Base-by-base conservation (phyloP, 2,329 filamentous ascomycete species). In the Teratosphaeria pseudoeucalypti region DNA sequence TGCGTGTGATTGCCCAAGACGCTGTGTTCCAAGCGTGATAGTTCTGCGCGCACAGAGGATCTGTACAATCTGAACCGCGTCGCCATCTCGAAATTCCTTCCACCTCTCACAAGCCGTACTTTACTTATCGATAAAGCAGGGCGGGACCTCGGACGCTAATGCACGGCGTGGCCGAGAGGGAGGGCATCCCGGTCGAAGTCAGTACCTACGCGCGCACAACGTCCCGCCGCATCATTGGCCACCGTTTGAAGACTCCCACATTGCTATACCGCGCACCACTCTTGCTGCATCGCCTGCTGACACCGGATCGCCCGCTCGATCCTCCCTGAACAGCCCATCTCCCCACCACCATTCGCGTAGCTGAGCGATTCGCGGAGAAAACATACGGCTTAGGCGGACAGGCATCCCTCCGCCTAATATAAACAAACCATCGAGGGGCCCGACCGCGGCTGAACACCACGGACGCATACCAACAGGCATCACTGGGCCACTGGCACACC, bases 1-100 rank as follows among this genome's bases (percentile, higher is more conserved):
- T 56, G 55, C 26, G 60, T 58, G 61, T 58, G 61, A 66, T 66
- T 67, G 65, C 64, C 66, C 66, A 64, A 66, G 62, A 64, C 65
- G 63, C 66, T 61, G 29, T 63, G 39, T 59, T 64, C 56, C 55
- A 60, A 57, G 62, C 61, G 65, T 62, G 64, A 68, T 52, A 59
- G 58, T 55, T 58, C 52, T 60, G 60, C 64, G 63, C 61, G 61
- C 61, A 61, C 61, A 56, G 54, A 19, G 16, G 19, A 49, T 19
- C 6, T 19, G 9, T 6, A n/a, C 16, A 6, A 23, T 16, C 1
- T 43, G 11, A 43, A 43, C 3, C 37, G 9, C 37, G 16, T 43
- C 37, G 2, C 5, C 12, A 43, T n/a, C 16, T 43, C 12, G 16
- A 14, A 39, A 12, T 39, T 39, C 16, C 34, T 39, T 32, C 29